Evolutionary conservation across 139 green algal genomes (phyloP), one percentile per base, ranked within the genome.

Genomic region (Volvox africanus): DNA sequence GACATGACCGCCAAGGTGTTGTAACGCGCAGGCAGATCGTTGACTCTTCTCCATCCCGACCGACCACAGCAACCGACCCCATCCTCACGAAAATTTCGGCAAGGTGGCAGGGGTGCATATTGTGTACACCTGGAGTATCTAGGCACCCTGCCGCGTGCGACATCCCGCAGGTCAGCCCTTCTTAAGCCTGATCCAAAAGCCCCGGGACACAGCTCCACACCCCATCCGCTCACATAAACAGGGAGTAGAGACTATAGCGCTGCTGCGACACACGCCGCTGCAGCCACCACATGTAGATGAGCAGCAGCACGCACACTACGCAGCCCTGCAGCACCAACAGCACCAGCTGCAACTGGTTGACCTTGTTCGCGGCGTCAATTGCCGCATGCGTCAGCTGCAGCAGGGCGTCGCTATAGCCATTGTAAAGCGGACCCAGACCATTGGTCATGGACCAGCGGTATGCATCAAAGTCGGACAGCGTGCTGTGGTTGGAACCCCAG

Each of bases 241-340:
- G 30, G 21, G 73, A 76, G 75, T 90, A 90, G 3, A 90, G 69
- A 33, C 61, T 28, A 73, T 90, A 90, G 30, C 86, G 86, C 75
- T 90, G 86, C 86, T 85, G 73, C 73, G 86, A 85, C 21, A 90
- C 86, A 11, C 86, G 73, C 0, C 86, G 86, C 73, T 90, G 86
- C 32, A 90, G 86, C 86, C 86, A 90, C 86, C 86, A 89, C 86
- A 90, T 90, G 71, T 90, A 90, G 30, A 77, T 2, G 6, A 90
- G 32, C 73, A 90, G 86, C 50, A 90, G 30, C 22, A 62, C 17
- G 61, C 73, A 84, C 22, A 90, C 35, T 2, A 85, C 73, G 26
- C 86, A 77, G 55, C 86, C 86, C 55, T 90, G 73, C 55, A 90
- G 35, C 19, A 90, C 32, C 30, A 90, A 50, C 55, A 90, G 30